Base-by-base conservation (phyloP, 768 basidiomycete species). In the Lactarius sp. region DNA sequence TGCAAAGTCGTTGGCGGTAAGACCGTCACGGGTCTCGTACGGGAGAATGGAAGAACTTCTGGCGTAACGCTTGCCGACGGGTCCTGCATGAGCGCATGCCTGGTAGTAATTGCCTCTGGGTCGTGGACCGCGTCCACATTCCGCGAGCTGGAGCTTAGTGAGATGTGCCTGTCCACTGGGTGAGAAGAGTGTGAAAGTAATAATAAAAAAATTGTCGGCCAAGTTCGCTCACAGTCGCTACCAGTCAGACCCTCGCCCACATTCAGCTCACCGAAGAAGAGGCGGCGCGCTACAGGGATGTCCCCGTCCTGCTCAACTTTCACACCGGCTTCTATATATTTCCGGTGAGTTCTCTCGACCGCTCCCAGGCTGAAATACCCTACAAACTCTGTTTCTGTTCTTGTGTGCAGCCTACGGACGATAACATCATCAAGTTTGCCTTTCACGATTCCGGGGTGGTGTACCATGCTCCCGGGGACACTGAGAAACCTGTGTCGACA, bases 51-150 rank as follows among this genome's bases (percentile, higher is more conserved):
- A 70, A 77, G 62, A 68, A 83, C 82, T 20, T 76, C 70, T 2
- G 91, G 90, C 3, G 89, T 93, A 5, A 73, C 73, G 36, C 85
- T 90, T 65, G 73, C 73, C 22, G 83, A 86, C 70, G 90, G 87
- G 8, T 76, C 77, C 3, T 66, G 71, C 12, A 81, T 84, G 66
- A 68, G 75, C 16, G 88, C 86, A 1, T 81, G 86, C 58, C 67
- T 84, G 52, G 80, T 92, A 8, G 77, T 96, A 34, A 72, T 94
- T 39, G 85, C 91, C 8, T 77, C 85, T 14, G 93, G 94, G 27
- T 82, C 88, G 6, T 97, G 95, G 96, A 94, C 93, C 1, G 84
- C 90, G 9, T 86, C 87, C 1, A 73, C 86, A 1, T 92, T 95
- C 71, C 84, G 86, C 8, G 80, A 81, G 44, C 73, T 86, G 9